These are phyloP conservation scores for Podila minutissima DNA, from an alignment of 192 early-diverging fungal species.

Conservation along the genomic window DNA sequence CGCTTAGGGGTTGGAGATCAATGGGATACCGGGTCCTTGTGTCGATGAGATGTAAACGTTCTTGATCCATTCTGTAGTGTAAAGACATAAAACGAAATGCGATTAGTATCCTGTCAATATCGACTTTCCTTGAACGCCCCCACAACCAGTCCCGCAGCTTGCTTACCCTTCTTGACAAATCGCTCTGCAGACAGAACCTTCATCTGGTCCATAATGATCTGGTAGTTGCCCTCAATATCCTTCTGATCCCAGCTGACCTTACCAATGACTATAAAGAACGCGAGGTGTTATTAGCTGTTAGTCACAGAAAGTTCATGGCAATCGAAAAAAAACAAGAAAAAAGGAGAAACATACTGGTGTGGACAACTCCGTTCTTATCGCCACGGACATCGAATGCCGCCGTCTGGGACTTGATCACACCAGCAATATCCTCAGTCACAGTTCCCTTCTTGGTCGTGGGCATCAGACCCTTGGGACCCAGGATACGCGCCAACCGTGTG, in stretches of 20 bases:
- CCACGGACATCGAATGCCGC: constrained; percentile 80
- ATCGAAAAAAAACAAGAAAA: background rate
- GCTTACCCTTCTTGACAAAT: constrained; percentile 56
- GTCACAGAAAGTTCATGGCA: constrained; percentile 19
- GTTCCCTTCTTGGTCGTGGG: constrained; percentile 89
- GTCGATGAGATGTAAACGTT: constrained; percentile 74
- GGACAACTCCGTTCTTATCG: constrained; percentile 78
- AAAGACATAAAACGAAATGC: background rate
- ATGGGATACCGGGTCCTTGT: constrained; percentile 72
- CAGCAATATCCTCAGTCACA: constrained; percentile 80
- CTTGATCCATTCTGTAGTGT: constrained; percentile 59
- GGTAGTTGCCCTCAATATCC: constrained; percentile 60
- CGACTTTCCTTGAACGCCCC: background rate
- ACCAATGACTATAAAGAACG: constrained; percentile 27
- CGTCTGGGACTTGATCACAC: constrained; percentile 69
- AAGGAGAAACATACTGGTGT: constrained; percentile 55
- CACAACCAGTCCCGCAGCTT: background rate
- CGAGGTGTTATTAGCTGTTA: background rate
- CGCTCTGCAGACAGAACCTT: constrained; percentile 64
- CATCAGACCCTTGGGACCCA: constrained; percentile 98
- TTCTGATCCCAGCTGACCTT: constrained; percentile 48
- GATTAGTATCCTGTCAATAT: background rate
- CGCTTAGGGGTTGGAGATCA: constrained; percentile 33
- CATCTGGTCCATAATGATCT: constrained; percentile 68
- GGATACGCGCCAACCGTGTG: constrained; percentile 84